These are phyloP conservation scores for Camellia sinensis DNA, from an alignment of 148 eudicot genomes.

Conservation along the genomic window DNA sequence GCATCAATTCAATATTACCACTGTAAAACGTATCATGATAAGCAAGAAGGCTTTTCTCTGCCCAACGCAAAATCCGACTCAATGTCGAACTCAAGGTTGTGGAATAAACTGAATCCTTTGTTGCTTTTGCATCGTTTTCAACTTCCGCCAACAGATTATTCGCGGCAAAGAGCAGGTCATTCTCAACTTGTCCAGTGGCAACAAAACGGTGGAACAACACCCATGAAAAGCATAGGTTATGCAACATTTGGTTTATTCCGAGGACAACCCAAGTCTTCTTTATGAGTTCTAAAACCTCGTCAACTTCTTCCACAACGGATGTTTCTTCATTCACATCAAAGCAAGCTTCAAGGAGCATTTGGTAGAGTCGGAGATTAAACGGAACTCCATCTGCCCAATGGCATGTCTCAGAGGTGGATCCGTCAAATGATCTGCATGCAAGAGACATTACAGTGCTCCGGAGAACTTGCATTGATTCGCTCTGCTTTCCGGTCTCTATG, in stretches of 20 bases:
- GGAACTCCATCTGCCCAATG: slow-evolving; percentile 99
- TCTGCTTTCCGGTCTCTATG: slow-evolving; percentile 69
- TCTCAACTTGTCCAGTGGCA: slow-evolving; percentile 64
- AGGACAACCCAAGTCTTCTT: slow-evolving; percentile 90
- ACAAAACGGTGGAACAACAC: slow-evolving; percentile 66
- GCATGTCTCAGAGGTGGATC: slow-evolving; percentile 51
- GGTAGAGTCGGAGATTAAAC: slow-evolving; percentile 70
- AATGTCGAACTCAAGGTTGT: slow-evolving; percentile 54
- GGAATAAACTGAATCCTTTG: slow-evolving; percentile 47
- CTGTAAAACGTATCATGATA: slow-evolving; percentile 74
- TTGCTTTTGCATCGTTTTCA: slow-evolving; percentile 59
- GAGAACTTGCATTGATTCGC: slow-evolving; percentile 61
- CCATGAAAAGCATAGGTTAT: slow-evolving; percentile 85
- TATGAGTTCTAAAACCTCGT: slow-evolving; percentile 77
- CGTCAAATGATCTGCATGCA: slow-evolving; percentile 77
- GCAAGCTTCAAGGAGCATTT: slow-evolving; percentile 75
- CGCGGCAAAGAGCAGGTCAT: slow-evolving; percentile 75
- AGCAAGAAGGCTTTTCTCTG: slow-evolving; percentile 63
- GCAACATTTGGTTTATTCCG: slow-evolving; percentile 70
- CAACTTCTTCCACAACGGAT: slow-evolving; percentile 77
- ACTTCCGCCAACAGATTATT: slow-evolving; percentile 64
- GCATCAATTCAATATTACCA: slow-evolving; percentile 61
- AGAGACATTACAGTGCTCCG: slow-evolving; percentile 59
- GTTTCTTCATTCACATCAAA: slow-evolving; percentile 74
- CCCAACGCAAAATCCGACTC: slow-evolving; percentile 66